Base-by-base conservation (phyloP, 106 monocot species). In the Amphibolis antarctica region DNA sequence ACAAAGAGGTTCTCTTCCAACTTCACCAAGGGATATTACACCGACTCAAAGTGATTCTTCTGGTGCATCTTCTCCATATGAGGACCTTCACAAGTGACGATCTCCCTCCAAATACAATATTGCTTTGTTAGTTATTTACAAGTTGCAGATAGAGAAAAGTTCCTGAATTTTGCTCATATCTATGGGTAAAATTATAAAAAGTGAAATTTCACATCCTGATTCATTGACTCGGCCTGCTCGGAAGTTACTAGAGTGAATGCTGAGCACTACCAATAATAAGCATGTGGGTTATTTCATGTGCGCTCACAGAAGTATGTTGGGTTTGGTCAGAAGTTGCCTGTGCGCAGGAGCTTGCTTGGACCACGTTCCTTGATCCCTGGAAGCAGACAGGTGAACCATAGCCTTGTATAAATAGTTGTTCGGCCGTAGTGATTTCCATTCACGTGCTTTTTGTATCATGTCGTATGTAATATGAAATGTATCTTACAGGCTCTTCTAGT, bases 11-110 rank as follows among this genome's bases (percentile, higher is more conserved):
- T 88, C 88, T 44, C 44, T 79, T 26, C 84, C 84, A 65, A 79
- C 78, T 26, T 81, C 81, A 18, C 81, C 88, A 14, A 76, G 71
- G 65, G 88, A 84, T 31, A 76, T 74, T 11, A 74, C 88, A 46
- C 81, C 84, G 19, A 81, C 68, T 69, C 81, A 81, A 74, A 88
- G 88, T 53, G 88, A 88, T 63, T 88, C 80, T 3, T 88, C 88
- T 1, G 73, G 69, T 69, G 81, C n/a, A 46, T 88, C 84, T 23
- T 72, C 80, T 50, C 28, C 48, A 23, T 81, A 88, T 9, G 84
- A 88, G 68, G 88, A 84, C 31, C 75, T 81, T 52, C 69, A 81
- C n/a, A 84, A 81, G 23, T 81, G 46, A 46, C 46, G 24, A 44
- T 45, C 15, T 26, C 25, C 5, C 55, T 26, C 21, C 18, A 60